Evolutionary conservation across 1,139 yeast species (phyloP).

Genomic region (Diutina scorzettiae): DNA sequence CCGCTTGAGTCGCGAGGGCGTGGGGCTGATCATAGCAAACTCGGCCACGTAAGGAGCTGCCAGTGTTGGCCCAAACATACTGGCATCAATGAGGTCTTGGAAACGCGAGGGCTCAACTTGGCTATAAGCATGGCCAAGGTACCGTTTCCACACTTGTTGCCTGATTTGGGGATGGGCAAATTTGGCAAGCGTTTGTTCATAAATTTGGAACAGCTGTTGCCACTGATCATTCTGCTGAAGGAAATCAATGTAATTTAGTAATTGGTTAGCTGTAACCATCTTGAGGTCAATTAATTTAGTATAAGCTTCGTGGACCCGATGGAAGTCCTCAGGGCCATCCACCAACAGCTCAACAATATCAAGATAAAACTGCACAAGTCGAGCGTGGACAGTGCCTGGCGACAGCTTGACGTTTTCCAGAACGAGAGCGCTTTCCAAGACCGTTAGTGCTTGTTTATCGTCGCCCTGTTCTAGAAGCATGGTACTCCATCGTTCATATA

Average conservation of each 20-base stretch:
- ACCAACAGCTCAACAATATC: constrained; percentile 61
- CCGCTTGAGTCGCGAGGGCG: neutral
- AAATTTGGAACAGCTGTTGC: constrained; percentile 39
- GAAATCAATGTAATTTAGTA: constrained; percentile 57
- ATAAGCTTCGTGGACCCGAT: constrained; percentile 27
- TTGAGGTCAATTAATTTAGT: constrained; percentile 49
- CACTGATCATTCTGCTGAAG: constrained; percentile 36
- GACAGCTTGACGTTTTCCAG: neutral
- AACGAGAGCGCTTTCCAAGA: constrained; percentile 8
- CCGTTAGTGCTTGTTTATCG: constrained; percentile 32
- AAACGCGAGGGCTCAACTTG: neutral
- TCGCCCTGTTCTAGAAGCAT: constrained; percentile 42
- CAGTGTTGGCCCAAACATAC: neutral
- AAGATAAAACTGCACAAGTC: constrained; percentile 43
- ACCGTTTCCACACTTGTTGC: constrained; percentile 64
- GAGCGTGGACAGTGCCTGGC: neutral
- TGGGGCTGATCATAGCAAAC: neutral
- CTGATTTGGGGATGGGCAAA: constrained; percentile 48
- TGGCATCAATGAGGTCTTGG: neutral
- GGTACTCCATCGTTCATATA: constrained; percentile 70
- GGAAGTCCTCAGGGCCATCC: constrained; percentile 15
- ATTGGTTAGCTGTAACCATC: constrained; percentile 56
- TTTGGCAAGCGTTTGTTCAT: constrained; percentile 51
- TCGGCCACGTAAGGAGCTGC: neutral
- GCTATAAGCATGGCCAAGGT: constrained; percentile 31